Conservation (phyloP, 75 land plant genomes). For the Sequoiadendron giganteum region DNA sequence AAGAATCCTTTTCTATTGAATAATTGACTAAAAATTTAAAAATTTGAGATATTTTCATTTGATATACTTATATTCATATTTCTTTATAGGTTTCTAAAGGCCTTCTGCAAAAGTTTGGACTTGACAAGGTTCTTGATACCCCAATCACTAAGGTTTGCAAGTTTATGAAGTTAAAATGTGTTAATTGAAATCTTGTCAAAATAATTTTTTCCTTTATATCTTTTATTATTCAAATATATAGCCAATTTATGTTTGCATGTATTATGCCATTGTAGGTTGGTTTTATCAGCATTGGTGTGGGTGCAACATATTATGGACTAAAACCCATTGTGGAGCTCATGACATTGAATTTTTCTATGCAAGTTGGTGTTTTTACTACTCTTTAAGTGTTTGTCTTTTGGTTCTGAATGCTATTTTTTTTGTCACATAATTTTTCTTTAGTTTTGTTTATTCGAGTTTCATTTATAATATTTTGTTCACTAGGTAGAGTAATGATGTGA, state of each 20-base stretch:
- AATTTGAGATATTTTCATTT: neutral
- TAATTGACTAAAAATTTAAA: neutral
- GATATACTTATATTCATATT: neutral
- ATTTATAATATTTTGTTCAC: neutral
- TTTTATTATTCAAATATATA: neutral
- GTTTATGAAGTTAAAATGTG: neutral
- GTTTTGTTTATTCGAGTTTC: neutral
- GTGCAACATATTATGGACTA: conserved; percentile 88
- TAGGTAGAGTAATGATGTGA: neutral
- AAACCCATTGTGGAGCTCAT: conserved; percentile 94
- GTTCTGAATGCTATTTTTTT: neutral
- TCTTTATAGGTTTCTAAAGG: conserved; percentile 71
- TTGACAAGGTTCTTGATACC: conserved; percentile 85
- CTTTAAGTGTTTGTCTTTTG: neutral
- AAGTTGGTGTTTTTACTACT: conserved; percentile 41
- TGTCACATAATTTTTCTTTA: neutral
- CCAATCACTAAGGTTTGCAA: conserved; percentile 84
- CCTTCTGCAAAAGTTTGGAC: conserved; percentile 82
- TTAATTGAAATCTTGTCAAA: neutral
- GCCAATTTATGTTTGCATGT: conserved; percentile 2
- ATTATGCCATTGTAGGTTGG: conserved; percentile 71
- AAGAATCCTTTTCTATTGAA: neutral
- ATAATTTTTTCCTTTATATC: neutral
- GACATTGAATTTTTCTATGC: conserved; percentile 99
- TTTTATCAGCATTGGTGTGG: conserved; percentile 95